phyloP scores from a whole-genome alignment of 208 protist species.

The Crithidia fasciculata region DNA sequence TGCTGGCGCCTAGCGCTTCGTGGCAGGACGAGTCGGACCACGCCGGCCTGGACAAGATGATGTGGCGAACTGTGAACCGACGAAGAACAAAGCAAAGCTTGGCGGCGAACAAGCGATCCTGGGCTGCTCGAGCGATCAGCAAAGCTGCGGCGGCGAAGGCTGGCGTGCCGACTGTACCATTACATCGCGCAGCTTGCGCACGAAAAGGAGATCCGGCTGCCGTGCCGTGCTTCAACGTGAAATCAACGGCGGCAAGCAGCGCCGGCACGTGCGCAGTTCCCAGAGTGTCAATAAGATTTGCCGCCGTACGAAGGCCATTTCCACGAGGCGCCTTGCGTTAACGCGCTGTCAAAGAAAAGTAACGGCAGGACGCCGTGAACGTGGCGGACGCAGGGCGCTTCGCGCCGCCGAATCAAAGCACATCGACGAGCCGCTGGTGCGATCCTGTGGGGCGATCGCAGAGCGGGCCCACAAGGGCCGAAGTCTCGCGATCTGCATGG shows the following conservation, averaged over 20 bases:
- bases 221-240: slow-evolving; percentile 99
- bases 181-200: slow-evolving; percentile 95
- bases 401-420: slow-evolving; percentile 94
- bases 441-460: slow-evolving; percentile 97
- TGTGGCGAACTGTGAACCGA: slow-evolving; percentile 97
- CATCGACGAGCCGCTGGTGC: slow-evolving; percentile 97
- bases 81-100: slow-evolving; percentile 96
- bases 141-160: slow-evolving; percentile 94
- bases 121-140: slow-evolving; percentile 96
- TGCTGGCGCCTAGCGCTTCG: slow-evolving; percentile 94
- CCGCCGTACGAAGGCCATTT: slow-evolving; percentile 95
- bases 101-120: slow-evolving; percentile 99
- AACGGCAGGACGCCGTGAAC: slow-evolving; percentile 95
- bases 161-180: too few relatives aligned
- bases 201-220: slow-evolving; percentile 81
- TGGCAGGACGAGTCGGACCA: slow-evolving; percentile 93
- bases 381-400: slow-evolving; percentile 99
- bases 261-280: slow-evolving; percentile 95
- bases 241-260: slow-evolving; percentile 99
- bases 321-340: slow-evolving; percentile 96
- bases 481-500: slow-evolving; percentile 99
- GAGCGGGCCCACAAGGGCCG: slow-evolving; percentile 92
- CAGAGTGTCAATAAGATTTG: too few relatives aligned
- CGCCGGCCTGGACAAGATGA: slow-evolving; percentile 92
- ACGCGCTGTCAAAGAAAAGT: slow-evolving; percentile 96